phyloP scores from a whole-genome alignment of 139 green algal species.

The Zygnema cylindricum region DNA sequence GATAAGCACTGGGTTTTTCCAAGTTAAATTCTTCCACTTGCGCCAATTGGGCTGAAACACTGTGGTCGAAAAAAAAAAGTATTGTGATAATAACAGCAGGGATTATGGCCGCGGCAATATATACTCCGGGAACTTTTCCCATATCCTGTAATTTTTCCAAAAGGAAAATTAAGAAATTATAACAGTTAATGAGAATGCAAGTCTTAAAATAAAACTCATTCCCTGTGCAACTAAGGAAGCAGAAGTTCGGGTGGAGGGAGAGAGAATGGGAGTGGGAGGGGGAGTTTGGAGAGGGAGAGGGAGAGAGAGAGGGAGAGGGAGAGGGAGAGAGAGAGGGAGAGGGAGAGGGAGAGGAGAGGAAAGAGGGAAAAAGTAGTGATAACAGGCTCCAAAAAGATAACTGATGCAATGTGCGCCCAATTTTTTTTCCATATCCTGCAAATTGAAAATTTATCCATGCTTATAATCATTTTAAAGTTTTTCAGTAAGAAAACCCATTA shows the following conservation, averaged over 20 bases:
- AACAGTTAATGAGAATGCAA: too few relatives aligned
- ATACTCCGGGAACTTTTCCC: slow-evolving; percentile 64
- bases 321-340: background rate
- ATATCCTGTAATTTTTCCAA: slow-evolving; percentile 70
- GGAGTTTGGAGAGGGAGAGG: background rate
- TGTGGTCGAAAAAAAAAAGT: slow-evolving; percentile 93
- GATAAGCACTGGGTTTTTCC: slow-evolving; percentile 35
- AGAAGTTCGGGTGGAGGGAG: background rate
- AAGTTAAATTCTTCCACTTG: slow-evolving; percentile 77
- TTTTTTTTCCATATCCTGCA: too few relatives aligned
- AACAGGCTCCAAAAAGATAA: too few relatives aligned
- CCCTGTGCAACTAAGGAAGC: too few relatives aligned
- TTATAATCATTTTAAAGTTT: too few relatives aligned
- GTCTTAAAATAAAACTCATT: too few relatives aligned
- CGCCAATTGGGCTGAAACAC: slow-evolving; percentile 77
- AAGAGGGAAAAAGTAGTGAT: slow-evolving; percentile 10
- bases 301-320: background rate
- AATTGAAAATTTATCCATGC: too few relatives aligned
- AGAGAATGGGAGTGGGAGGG: slow-evolving; percentile 2
- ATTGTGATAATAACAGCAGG: slow-evolving; percentile 82
- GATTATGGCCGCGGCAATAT: slow-evolving; percentile 79
- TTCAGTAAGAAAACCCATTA: too few relatives aligned
- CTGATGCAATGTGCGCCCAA: too few relatives aligned
- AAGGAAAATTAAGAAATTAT: too few relatives aligned
- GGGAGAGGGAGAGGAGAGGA: background rate